A percentile compares a stretch with the other conserved stretches of the same genome.
phyloP scores from a whole-genome alignment of 2,329 filamentous ascomycete species.

The Botrytis galanthina region DNA sequence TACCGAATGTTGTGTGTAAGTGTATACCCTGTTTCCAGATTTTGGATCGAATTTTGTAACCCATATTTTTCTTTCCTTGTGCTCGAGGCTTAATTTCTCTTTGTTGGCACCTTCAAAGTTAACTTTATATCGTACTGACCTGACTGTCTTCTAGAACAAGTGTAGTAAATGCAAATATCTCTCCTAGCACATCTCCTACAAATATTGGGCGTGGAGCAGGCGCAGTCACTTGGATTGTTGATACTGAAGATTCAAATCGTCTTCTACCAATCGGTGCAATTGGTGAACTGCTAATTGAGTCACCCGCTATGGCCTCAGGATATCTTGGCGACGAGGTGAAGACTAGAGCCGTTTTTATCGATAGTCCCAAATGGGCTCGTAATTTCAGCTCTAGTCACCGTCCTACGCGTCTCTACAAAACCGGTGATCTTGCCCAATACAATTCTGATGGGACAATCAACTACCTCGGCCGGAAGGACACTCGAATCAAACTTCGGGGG shows the following conservation, averaged over 20 bases:
- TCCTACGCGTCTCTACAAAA: constrained; percentile 53
- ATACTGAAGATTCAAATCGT: constrained; percentile 41
- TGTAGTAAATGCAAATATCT: constrained; percentile 4
- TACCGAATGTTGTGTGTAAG: constrained; percentile 21
- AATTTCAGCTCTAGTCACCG: background rate
- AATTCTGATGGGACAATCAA: constrained; percentile 17
- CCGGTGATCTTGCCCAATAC: constrained; percentile 42
- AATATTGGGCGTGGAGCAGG: constrained; percentile 29
- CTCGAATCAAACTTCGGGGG: constrained; percentile 13
- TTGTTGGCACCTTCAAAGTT: no score
- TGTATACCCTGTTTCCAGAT: background rate
- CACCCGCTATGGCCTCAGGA: constrained; percentile 40
- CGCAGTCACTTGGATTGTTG: constrained; percentile 40
- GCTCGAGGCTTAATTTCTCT: background rate
- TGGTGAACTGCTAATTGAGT: constrained; percentile 44
- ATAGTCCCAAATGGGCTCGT: constrained; percentile 25
- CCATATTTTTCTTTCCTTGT: background rate
- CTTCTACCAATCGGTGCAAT: constrained; percentile 38
- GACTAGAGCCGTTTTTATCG: constrained; percentile 40
- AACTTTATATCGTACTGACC: background rate
- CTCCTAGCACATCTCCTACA: constrained; percentile 12
- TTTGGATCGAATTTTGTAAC: background rate
- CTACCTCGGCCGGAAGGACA: constrained; percentile 14
- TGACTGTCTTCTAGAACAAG: background rate
- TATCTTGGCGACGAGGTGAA: constrained; percentile 43